Percentiles rank a stretch among this genome's conserved stretches.
phyloP scores from a whole-genome alignment of 257 asterid species.

The Penstemon newberryi region DNA sequence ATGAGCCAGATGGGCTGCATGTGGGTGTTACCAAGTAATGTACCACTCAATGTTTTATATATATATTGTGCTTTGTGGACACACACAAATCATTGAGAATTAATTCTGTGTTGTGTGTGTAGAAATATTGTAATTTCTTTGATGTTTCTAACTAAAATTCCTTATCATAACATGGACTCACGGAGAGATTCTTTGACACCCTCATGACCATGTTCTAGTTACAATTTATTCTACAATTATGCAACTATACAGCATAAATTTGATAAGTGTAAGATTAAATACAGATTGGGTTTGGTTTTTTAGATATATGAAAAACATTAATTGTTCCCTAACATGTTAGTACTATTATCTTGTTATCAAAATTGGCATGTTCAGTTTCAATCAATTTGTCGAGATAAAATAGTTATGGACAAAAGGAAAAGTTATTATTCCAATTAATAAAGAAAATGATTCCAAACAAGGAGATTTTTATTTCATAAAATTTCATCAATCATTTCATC shows the following conservation, averaged over 20 bases:
- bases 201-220: slow-evolving; percentile 17
- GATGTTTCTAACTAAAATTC: slow-evolving; percentile 28
- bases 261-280: not conserved
- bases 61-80: slow-evolving; percentile 26
- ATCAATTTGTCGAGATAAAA: slow-evolving; percentile 4
- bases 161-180: slow-evolving; percentile 40
- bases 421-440: not conserved
- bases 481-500: too few relatives aligned
- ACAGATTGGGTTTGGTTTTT: not conserved
- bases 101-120: slow-evolving; percentile 12
- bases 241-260: slow-evolving; percentile 8
- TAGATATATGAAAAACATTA: not conserved
- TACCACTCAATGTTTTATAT: slow-evolving; percentile 3
- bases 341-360: not conserved
- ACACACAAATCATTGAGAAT: slow-evolving; percentile 38
- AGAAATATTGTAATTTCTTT: slow-evolving; percentile 23
- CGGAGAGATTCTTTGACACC: slow-evolving; percentile 39
- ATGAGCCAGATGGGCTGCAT: slow-evolving; percentile 60
- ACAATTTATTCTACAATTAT: slow-evolving; percentile 24
- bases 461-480: too few relatives aligned
- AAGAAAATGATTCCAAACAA: not conserved
- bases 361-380: slow-evolving; percentile 19
- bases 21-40: slow-evolving; percentile 49
- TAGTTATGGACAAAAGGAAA: not conserved
- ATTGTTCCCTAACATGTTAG: not conserved